Base-by-base conservation (phyloP, 2,329 filamentous ascomycete species). In the Pyrenophora graminea region DNA sequence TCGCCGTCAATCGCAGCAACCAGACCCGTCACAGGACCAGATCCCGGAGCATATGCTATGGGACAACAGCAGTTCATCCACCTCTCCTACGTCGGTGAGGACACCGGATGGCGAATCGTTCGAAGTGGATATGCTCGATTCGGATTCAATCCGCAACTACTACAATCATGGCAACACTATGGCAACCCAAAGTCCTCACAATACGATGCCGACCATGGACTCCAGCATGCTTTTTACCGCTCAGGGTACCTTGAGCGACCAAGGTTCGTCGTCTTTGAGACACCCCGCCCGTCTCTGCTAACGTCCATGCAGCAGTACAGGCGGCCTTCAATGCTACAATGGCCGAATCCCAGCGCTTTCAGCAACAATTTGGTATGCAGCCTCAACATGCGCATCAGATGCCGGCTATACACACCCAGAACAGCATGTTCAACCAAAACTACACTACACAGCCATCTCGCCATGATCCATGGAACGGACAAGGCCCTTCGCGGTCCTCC, bases 81-180 rank as follows among this genome's bases (percentile, higher is more conserved):
- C 66, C 41, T 73, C 70, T 34, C 69, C 69, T 6, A 71, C 65
- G 10, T 71, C 69, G 51, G 64, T 70, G 17, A 66, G 53, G 53
- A 73, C 70, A 7, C 69, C 70, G 3, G 68, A 73, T 39, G 58
- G 62, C 53, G 66, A 70, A 12, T 56, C 56, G 1, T 71, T 70
- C 31, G 69, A 72, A 34, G 59, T 63, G 19, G 66, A 69, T 7
- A 67, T 71, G 64, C 63, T 66, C 23, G 67, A 71, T 42, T 45
- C 62, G n/a, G 58, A 67, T n/a, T 55, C 55, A 4, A 58, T 68
- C 37, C 55, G 63, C 44, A 61, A 57, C 27, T 66, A 66, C 50
- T 71, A 69, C 45, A 48, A 64, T 21, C 63, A 66, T 49, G 51
- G 45, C 23, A 48, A 48, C 34, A 61, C 53, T 42, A 63, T 66